Conservation (phyloP, 2,329 filamentous ascomycete species). For the Aureobasidium sp. region DNA sequence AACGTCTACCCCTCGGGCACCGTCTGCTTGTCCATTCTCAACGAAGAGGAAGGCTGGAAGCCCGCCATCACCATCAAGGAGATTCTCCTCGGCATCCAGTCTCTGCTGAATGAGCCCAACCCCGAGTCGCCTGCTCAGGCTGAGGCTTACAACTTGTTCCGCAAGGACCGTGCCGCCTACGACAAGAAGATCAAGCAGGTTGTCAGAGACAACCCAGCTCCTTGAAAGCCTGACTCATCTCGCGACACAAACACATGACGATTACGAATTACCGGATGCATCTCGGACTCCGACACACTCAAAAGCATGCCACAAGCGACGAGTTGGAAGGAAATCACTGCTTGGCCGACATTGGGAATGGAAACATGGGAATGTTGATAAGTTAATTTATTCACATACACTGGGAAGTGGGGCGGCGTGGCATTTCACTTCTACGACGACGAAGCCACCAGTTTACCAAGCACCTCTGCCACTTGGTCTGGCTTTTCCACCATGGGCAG, state of each 20-base stretch:
- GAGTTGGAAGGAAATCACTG: background rate
- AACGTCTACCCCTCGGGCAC: conserved; percentile 98
- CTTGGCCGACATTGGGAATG: background rate
- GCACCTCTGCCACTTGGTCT: conserved; percentile 55
- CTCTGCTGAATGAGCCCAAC: conserved; percentile 91
- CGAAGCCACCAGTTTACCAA: conserved; percentile 48
- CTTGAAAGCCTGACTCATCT: conserved; percentile 34
- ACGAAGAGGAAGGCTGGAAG: conserved; percentile 98
- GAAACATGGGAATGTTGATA: background rate
- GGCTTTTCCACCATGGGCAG: conserved; percentile 77
- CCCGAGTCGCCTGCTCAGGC: conserved; percentile 94
- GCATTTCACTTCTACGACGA: background rate
- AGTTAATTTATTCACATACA: background rate
- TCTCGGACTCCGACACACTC: background rate
- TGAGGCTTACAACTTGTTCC: conserved; percentile 94
- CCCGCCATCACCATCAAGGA: conserved; percentile 98
- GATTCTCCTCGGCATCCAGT: conserved; percentile 91
- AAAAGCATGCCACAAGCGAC: background rate
- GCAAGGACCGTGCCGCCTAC: conserved; percentile 79
- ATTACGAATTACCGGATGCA: background rate
- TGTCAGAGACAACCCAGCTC: conserved; percentile 81
- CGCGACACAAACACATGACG: background rate
- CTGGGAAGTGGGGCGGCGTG: background rate
- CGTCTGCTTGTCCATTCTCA: conserved; percentile 92
- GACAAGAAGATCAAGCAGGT: conserved; percentile 80